These are phyloP conservation scores for Tylopilus sp. DNA, from an alignment of 768 basidiomycete species.

Conservation along the genomic window DNA sequence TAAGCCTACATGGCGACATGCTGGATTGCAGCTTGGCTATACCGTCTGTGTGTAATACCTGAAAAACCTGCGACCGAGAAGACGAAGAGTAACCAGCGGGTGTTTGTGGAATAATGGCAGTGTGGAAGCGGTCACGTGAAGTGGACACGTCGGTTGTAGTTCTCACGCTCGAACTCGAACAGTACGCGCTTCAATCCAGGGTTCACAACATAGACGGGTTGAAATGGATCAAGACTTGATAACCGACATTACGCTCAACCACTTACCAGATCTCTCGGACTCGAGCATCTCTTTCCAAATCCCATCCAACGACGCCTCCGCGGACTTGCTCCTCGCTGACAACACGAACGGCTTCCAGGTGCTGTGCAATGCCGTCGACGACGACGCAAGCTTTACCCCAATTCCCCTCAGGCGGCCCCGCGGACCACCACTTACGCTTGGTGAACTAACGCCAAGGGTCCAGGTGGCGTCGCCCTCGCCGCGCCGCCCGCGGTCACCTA, in stretches of 20 bases:
- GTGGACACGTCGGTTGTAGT: conserved; percentile 23
- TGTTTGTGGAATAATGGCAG: neutral
- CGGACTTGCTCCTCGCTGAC: conserved; percentile 39
- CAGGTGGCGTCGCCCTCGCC: conserved; percentile 1
- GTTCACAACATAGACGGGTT: neutral
- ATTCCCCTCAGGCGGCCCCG: conserved; percentile 26
- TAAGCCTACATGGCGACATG: conserved; percentile 18
- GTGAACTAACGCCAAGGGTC: conserved; percentile 41
- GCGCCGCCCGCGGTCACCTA: conserved; percentile 11
- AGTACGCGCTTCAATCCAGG: neutral
- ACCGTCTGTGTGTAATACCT: neutral
- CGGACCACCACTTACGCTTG: conserved; percentile 35
- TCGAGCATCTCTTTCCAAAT: conserved; percentile 46
- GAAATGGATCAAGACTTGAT: conserved; percentile 23
- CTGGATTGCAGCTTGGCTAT: neutral
- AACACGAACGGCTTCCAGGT: conserved; percentile 38
- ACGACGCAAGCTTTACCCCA: conserved; percentile 38
- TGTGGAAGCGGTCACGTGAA: conserved; percentile 24
- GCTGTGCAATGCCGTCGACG: conserved; percentile 30
- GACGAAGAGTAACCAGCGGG: neutral
- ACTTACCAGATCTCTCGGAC: conserved; percentile 52
- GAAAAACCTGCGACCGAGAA: neutral
- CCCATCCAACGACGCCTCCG: conserved; percentile 34
- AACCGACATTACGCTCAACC: conserved; percentile 46
- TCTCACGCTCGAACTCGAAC: conserved; percentile 24